Evolutionary conservation across 148 eudicot genomes (phyloP).

Genomic region (Rhododendron henanense): DNA sequence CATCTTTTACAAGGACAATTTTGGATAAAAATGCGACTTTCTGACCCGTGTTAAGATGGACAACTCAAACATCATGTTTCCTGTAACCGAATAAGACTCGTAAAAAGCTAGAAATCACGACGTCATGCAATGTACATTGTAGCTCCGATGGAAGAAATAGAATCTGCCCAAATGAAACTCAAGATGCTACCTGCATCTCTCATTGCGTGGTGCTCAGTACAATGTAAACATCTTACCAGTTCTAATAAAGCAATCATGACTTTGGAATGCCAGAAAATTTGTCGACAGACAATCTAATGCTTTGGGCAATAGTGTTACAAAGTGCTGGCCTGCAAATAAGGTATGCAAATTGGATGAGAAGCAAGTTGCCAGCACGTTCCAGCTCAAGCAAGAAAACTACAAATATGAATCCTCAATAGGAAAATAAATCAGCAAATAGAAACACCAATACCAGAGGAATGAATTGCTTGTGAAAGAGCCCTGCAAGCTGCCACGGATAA

Average conservation of each 20-base stretch:
- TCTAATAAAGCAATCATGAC: slow-evolving; percentile 90
- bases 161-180: background rate
- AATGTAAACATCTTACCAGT: slow-evolving; percentile 52
- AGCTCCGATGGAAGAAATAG: background rate
- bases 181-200: background rate
- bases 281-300: slow-evolving; percentile 78
- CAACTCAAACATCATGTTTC: background rate
- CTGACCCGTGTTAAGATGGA: background rate
- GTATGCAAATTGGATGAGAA: slow-evolving; percentile 4
- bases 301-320: slow-evolving; percentile 60
- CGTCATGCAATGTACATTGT: background rate
- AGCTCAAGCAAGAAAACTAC: background rate
- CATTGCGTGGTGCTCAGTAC: background rate
- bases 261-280: slow-evolving; percentile 69
- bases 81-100: background rate
- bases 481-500: slow-evolving; percentile 84
- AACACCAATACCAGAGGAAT: slow-evolving; percentile 67
- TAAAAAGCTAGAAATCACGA: background rate
- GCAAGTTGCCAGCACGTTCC: slow-evolving; percentile 2
- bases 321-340: slow-evolving; percentile 66
- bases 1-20: background rate
- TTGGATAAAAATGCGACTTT: background rate
- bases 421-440: slow-evolving; percentile 5
- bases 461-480: slow-evolving; percentile 85
- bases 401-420: background rate